These are phyloP conservation scores for apple (Malus domestica) DNA, from an alignment of 306 rosid genomes.

Conservation along the genomic window ASM211411v1 NC_041802.1:27918001-27918500, in stretches of 20 bases:
- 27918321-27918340: conserved; percentile 48
- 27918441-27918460: too few species aligned
- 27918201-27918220: not conserved
- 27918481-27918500: too few species aligned
- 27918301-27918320: conserved; percentile 54
- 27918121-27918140: conserved; percentile 58
- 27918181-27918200: not conserved
- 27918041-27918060: conserved; percentile 67
- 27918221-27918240: conserved; percentile 27
- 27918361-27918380: conserved; percentile 4
- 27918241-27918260: conserved; percentile 76
- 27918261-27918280: conserved; percentile 73
- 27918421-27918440: too few species aligned
- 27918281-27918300: conserved; percentile 68
- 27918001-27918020: conserved; percentile 61
- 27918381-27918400: not conserved
- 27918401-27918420: too few species aligned
- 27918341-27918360: conserved; percentile 51
- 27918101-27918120: conserved; percentile 53
- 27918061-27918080: conserved; percentile 74
- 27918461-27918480: too few species aligned
- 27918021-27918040: conserved; percentile 42
- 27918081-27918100: conserved; percentile 73
- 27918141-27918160: conserved; percentile 26
- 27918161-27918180: not conserved